These are phyloP conservation scores for Plasmodium coatneyi DNA, from an alignment of 169 alveolate species.

Conservation along the genomic window DNA sequence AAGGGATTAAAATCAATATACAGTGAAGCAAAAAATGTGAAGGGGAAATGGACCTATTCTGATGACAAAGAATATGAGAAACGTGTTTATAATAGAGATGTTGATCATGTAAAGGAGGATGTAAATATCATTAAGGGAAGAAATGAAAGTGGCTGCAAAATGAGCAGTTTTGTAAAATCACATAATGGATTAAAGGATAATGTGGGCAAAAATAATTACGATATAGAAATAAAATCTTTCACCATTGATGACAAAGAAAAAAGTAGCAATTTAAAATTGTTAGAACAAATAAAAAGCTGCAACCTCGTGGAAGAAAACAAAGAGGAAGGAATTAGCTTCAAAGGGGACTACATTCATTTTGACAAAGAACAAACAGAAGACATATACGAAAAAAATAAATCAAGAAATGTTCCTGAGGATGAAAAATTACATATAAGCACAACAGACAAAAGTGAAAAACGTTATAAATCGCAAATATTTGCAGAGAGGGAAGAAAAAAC, in stretches of 20 bases:
- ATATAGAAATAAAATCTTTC: constrained; percentile 36
- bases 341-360: not conserved
- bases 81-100: constrained; percentile 7
- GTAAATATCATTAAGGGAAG: not conserved
- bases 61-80: not conserved
- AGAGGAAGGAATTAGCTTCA: constrained; percentile 2
- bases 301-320: constrained; percentile 1
- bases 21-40: constrained; percentile 7
- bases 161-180: not conserved
- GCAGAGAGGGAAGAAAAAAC: constrained; percentile 21
- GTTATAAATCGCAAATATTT: constrained; percentile 3
- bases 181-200: constrained; percentile 21
- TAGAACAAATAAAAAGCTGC: constrained; percentile 41
- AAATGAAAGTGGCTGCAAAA: constrained; percentile 6
- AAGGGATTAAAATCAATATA: not conserved
- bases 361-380: not conserved
- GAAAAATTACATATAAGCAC: constrained; percentile 14
- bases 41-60: constrained; percentile 1
- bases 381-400: constrained; percentile 29
- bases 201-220: not conserved
- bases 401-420: not conserved
- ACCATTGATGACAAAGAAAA: constrained; percentile 55
- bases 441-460: constrained; percentile 5
- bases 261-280: constrained; percentile 29
- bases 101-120: not conserved